These are phyloP conservation scores for Byssoonygena ceratinophila DNA, from an alignment of 2,329 filamentous ascomycete genomes.

Conservation along the genomic window DNA sequence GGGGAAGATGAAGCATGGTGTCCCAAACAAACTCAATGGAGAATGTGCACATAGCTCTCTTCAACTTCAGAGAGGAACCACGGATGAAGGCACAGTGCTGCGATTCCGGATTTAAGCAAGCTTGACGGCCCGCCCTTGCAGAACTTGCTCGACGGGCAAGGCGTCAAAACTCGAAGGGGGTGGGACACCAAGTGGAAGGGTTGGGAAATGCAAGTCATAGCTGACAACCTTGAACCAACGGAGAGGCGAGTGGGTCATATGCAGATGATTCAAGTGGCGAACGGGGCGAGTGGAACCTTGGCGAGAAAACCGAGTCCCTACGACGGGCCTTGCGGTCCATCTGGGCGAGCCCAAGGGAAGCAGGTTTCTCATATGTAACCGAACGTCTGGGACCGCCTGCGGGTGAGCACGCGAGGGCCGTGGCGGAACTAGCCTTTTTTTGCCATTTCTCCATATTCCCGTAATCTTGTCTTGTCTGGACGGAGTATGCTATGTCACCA, in stretches of 20 bases:
- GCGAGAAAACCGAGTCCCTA: not conserved
- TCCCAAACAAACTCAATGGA: not conserved
- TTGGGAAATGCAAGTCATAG: slow-evolving; percentile 1
- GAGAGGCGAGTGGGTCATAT: not conserved
- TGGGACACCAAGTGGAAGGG: not conserved
- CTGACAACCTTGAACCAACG: not conserved
- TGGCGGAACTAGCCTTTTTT: slow-evolving; percentile 4
- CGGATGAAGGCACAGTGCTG: not conserved
- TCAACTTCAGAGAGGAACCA: not conserved
- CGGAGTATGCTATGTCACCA: not conserved
- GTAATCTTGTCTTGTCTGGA: not conserved
- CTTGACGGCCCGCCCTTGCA: slow-evolving; percentile 11
- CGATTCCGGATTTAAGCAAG: not conserved
- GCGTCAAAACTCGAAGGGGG: not conserved
- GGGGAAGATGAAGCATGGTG: not conserved
- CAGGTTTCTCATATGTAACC: slow-evolving; percentile 4
- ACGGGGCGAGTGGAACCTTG: slow-evolving; percentile 6
- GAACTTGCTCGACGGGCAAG: not conserved
- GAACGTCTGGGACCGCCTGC: slow-evolving; percentile 7
- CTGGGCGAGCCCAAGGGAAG: not conserved
- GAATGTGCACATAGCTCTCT: not conserved
- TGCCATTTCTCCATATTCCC: not conserved
- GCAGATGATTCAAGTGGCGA: slow-evolving; percentile 1
- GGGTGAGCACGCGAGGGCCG: slow-evolving; percentile 10
- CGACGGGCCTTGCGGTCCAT: not conserved